These are phyloP conservation scores for Magnusiomyces tetraspermus DNA, from an alignment of 1,139 yeast genomes.

Conservation along the genomic window DNA sequence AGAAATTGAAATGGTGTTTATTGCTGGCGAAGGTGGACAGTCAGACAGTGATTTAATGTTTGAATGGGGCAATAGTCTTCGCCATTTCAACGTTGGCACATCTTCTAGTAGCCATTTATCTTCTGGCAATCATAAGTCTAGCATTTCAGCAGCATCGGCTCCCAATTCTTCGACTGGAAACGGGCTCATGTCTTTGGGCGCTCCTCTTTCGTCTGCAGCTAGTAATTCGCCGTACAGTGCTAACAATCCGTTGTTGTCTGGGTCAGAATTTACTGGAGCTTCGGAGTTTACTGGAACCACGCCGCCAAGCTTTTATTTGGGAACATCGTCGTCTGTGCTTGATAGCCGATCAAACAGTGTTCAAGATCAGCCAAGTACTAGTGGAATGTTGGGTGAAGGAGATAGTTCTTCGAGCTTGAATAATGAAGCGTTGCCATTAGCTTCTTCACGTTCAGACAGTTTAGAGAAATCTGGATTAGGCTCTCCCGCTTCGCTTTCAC, in stretches of 20 bases:
- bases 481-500: too few species aligned
- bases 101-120: background rate
- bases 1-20: conserved; percentile 21
- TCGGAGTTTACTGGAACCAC: background rate
- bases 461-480: too few species aligned
- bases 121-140: background rate
- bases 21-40: conserved; percentile 62
- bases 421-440: too few species aligned
- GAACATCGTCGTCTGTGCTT: too few species aligned
- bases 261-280: background rate
- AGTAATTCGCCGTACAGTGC: background rate
- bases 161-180: background rate
- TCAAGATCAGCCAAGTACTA: too few species aligned
- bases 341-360: too few species aligned
- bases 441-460: too few species aligned
- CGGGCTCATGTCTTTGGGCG: background rate
- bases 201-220: background rate
- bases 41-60: conserved; percentile 53
- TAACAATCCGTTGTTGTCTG: background rate
- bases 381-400: too few species aligned
- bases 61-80: conserved; percentile 43
- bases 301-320: too few species aligned
- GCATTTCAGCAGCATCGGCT: background rate
- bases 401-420: too few species aligned
- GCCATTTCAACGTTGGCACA: conserved; percentile 21